Evolutionary conservation across 176 grass and related monocot genomes (phyloP).

Genomic region (Aegilops sharonensis): DNA sequence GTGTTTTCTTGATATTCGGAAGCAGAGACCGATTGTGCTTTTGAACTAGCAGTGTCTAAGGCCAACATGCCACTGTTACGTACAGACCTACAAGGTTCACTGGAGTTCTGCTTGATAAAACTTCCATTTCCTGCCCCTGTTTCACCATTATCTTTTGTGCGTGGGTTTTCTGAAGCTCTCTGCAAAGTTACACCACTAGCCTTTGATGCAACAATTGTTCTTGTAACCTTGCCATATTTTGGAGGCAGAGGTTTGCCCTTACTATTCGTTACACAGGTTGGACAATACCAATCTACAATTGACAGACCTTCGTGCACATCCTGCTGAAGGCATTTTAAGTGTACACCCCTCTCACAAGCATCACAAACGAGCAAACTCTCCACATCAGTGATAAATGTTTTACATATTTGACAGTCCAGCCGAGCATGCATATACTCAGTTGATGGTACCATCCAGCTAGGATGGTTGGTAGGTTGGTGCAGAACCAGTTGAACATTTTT

Average conservation of each 20-base stretch:
- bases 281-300: conserved; percentile 75
- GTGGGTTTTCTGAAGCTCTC: conserved; percentile 33
- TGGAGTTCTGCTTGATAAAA: conserved; percentile 21
- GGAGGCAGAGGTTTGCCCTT: conserved; percentile 62
- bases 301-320: conserved; percentile 43
- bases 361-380: conserved; percentile 75
- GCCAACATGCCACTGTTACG: background rate
- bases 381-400: conserved; percentile 35
- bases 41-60: conserved; percentile 25
- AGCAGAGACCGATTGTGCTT: conserved; percentile 11
- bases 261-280: conserved; percentile 42
- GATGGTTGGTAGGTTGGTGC: conserved; percentile 34
- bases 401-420: conserved; percentile 65
- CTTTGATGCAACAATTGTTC: conserved; percentile 41
- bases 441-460: conserved; percentile 58
- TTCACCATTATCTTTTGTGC: conserved; percentile 34
- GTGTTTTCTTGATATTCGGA: conserved; percentile 15
- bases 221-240: conserved; percentile 83
- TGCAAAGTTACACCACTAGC: conserved; percentile 13
- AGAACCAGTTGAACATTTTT: conserved; percentile 45
- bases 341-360: conserved; percentile 67
- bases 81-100: background rate
- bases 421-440: conserved; percentile 60
- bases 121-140: conserved; percentile 37
- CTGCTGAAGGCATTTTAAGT: conserved; percentile 61